These are phyloP conservation scores for Irpex lacteus DNA, from an alignment of 1,284 basidiomycete genomes.

Conservation along the genomic window DNA sequence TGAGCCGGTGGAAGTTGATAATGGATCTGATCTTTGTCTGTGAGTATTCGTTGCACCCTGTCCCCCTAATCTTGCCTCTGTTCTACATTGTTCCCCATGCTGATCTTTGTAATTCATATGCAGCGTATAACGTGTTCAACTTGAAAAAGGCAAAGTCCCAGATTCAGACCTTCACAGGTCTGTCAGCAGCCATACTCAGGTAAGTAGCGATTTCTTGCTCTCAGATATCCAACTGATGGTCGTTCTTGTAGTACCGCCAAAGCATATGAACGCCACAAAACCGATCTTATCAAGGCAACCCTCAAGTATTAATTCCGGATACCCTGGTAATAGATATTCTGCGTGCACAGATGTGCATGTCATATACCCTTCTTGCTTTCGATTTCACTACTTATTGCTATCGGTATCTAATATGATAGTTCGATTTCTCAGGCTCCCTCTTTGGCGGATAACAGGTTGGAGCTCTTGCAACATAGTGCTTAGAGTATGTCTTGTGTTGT, in stretches of 20 bases:
- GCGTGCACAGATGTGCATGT: background rate
- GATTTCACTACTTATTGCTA: background rate
- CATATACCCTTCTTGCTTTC: background rate
- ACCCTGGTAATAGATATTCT: background rate
- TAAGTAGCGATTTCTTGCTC: conserved; percentile 29
- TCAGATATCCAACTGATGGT: conserved; percentile 1
- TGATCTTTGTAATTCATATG: conserved; percentile 7
- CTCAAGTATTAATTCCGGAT: conserved; percentile 16
- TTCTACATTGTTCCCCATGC: background rate
- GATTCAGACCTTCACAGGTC: conserved; percentile 65
- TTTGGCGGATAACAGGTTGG: background rate
- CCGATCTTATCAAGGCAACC: conserved; percentile 50
- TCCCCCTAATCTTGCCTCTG: background rate
- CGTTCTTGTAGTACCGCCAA: conserved; percentile 52
- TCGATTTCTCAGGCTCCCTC: background rate
- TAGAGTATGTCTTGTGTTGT: background rate
- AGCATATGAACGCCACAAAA: conserved; percentile 67
- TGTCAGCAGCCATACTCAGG: conserved; percentile 71
- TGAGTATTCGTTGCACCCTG: conserved; percentile 38
- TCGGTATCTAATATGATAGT: background rate
- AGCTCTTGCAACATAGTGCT: background rate
- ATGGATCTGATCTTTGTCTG: conserved; percentile 86
- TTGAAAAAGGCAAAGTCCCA: conserved; percentile 57
- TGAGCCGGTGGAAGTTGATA: conserved; percentile 63
- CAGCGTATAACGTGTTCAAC: conserved; percentile 56